Conservation (phyloP, 139 green algal genomes). For the Chlamydomonas sp. region DNA sequence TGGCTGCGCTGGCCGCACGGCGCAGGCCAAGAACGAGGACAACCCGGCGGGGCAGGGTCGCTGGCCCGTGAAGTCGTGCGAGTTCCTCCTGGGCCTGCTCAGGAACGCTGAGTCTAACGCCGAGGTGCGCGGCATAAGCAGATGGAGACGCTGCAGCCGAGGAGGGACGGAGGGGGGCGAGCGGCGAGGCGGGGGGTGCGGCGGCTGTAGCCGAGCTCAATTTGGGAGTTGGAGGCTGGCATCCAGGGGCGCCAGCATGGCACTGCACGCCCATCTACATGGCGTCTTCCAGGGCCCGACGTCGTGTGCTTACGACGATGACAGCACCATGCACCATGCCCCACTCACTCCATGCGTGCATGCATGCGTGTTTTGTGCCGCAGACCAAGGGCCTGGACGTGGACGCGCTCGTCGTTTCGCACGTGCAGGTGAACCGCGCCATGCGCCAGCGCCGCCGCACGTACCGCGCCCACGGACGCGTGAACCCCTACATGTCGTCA, state of each 20-base stretch:
- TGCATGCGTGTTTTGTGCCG: too few species aligned
- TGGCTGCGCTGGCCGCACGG: conserved; percentile 73
- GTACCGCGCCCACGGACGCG: conserved; percentile 96
- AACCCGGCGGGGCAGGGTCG: conserved; percentile 82
- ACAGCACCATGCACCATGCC: too few species aligned
- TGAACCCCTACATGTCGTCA: conserved; percentile 96
- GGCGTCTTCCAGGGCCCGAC: too few species aligned
- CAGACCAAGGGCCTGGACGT: conserved; percentile 95
- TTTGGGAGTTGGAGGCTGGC: too few species aligned
- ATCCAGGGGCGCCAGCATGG: too few species aligned
- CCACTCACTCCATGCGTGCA: too few species aligned
- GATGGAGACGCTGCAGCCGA: too few species aligned
- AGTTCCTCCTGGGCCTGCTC: conserved; percentile 93
- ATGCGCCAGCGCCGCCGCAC: conserved; percentile 89
- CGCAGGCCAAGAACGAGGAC: conserved; percentile 75
- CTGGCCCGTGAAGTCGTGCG: conserved; percentile 91
- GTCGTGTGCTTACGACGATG: too few species aligned
- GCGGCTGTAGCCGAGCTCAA: too few species aligned
- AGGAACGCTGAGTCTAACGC: conserved; percentile 98
- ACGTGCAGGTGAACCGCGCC: conserved; percentile 98
- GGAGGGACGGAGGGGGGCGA: too few species aligned
- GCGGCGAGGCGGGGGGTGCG: too few species aligned
- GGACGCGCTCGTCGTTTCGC: conserved; percentile 80
- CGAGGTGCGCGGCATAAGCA: conserved; percentile 76
- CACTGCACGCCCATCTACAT: too few species aligned